phyloP scores from a whole-genome alignment of 192 early-diverging fungal species.

The Coemansia sp. region DNA sequence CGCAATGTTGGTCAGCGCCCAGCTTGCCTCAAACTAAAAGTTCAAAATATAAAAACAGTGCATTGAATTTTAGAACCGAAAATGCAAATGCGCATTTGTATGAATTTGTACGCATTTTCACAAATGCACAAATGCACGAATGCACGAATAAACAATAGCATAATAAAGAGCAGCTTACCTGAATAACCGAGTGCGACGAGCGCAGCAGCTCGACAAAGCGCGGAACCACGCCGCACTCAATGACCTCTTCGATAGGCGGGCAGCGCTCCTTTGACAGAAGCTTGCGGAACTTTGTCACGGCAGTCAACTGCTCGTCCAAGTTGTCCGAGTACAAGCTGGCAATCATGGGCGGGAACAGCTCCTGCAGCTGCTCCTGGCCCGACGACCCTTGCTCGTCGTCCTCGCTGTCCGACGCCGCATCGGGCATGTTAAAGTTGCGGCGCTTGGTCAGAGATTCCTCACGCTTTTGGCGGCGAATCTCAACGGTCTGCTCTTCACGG shows the following conservation, averaged over 20 bases:
- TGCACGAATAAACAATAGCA: neutral
- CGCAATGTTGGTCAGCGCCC: constrained; percentile 99
- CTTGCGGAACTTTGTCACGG: constrained; percentile 91
- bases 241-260: constrained; percentile 97
- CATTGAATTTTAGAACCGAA: neutral
- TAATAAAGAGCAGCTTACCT: constrained; percentile 47
- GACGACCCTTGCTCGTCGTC: constrained; percentile 72
- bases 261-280: constrained; percentile 91
- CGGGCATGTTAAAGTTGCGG: constrained; percentile 70
- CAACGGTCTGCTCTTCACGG: constrained; percentile 88
- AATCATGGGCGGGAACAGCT: constrained; percentile 79
- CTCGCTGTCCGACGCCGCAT: constrained; percentile 64
- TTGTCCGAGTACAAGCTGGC: constrained; percentile 74
- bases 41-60: constrained; percentile 2
- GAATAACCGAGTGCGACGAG: constrained; percentile 80
- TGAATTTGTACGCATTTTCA: neutral
- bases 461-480: constrained; percentile 94
- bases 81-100: constrained; percentile 4
- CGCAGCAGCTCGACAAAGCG: constrained; percentile 92
- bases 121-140: neutral
- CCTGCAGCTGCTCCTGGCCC: constrained; percentile 69
- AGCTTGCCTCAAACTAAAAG: constrained; percentile 91
- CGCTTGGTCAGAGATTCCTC: constrained; percentile 92
- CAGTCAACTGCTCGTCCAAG: constrained; percentile 73
- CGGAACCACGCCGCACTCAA: constrained; percentile 88